phyloP scores from a whole-genome alignment of 768 basidiomycete genomes.

The Leccinum disarticulatum region DNA sequence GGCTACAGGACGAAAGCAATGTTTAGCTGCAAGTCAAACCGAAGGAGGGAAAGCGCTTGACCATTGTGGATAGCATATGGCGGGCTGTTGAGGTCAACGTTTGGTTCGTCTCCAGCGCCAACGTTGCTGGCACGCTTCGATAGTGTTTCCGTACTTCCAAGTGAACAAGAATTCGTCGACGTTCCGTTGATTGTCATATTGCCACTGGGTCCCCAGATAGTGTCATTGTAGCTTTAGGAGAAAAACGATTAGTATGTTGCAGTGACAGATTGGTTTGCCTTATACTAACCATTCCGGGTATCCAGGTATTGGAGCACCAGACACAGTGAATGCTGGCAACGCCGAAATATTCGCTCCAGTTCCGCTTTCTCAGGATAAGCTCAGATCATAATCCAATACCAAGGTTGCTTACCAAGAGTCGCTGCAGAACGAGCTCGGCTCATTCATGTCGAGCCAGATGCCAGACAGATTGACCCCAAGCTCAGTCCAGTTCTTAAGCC shows the following conservation, averaged over 20 bases:
- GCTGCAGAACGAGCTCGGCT: constrained; percentile 63
- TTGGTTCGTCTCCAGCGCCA: constrained; percentile 49
- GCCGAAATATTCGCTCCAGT: constrained; percentile 57
- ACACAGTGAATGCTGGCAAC: constrained; percentile 54
- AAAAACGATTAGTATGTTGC: not conserved
- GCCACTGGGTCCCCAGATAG: constrained; percentile 65
- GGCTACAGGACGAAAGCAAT: constrained; percentile 33
- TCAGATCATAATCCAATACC: not conserved
- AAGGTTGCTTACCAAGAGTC: constrained; percentile 47
- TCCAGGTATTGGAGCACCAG: constrained; percentile 50
- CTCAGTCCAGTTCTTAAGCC: constrained; percentile 52
- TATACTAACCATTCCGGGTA: constrained; percentile 66
- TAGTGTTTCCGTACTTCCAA: constrained; percentile 19
- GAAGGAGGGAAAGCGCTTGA: constrained; percentile 21
- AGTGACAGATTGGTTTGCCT: not conserved
- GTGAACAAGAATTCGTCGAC: constrained; percentile 46
- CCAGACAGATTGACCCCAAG: constrained; percentile 56
- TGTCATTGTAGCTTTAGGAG: constrained; percentile 54
- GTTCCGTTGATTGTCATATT: constrained; percentile 73
- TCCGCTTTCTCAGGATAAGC: constrained; percentile 34
- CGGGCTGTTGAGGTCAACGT: constrained; percentile 54
- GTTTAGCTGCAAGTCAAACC: not conserved
- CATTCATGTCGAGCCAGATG: constrained; percentile 74
- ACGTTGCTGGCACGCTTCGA: constrained; percentile 40
- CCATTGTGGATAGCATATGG: constrained; percentile 76